Conservation (phyloP, 2,329 filamentous ascomycete genomes). For the Pyrenochaeta sp. region DNA sequence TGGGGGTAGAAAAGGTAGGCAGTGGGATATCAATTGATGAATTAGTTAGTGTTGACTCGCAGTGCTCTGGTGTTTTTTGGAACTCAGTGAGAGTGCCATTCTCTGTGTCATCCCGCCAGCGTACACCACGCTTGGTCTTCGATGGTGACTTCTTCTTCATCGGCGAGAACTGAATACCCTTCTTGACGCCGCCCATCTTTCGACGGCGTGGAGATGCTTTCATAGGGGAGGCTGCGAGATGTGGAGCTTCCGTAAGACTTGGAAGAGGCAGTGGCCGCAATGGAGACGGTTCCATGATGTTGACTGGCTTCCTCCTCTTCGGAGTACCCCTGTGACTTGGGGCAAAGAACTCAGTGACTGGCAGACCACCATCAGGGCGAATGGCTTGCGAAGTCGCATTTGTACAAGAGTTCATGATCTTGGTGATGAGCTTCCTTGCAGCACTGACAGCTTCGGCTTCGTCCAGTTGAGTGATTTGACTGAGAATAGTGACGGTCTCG, state of each 20-base stretch:
- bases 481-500: slow-evolving; percentile 84
- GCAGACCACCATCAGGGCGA: slow-evolving; percentile 80
- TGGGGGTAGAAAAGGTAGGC: slow-evolving; percentile 58
- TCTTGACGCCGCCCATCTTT: slow-evolving; percentile 69
- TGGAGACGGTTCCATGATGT: slow-evolving; percentile 57
- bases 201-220: slow-evolving; percentile 83
- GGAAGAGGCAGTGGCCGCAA: slow-evolving; percentile 51
- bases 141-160: slow-evolving; percentile 75
- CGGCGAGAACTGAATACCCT: slow-evolving; percentile 80
- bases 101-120: slow-evolving; percentile 92
- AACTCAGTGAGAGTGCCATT: slow-evolving; percentile 88
- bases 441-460: slow-evolving; percentile 83
- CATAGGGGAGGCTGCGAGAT: slow-evolving; percentile 67
- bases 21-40: slow-evolving; percentile 61
- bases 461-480: slow-evolving; percentile 80
- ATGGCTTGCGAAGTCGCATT: slow-evolving; percentile 81
- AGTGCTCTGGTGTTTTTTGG: slow-evolving; percentile 83
- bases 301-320: slow-evolving; percentile 68
- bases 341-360: slow-evolving; percentile 70
- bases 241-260: slow-evolving; percentile 40
- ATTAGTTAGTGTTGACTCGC: slow-evolving; percentile 64
- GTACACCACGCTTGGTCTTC: slow-evolving; percentile 75
- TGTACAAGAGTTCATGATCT: slow-evolving; percentile 78
- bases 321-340: slow-evolving; percentile 77
- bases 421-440: slow-evolving; percentile 77